These are phyloP conservation scores for Zygoascus ofunaensis DNA, from an alignment of 805 yeast genomes.

Conservation along the genomic window DNA sequence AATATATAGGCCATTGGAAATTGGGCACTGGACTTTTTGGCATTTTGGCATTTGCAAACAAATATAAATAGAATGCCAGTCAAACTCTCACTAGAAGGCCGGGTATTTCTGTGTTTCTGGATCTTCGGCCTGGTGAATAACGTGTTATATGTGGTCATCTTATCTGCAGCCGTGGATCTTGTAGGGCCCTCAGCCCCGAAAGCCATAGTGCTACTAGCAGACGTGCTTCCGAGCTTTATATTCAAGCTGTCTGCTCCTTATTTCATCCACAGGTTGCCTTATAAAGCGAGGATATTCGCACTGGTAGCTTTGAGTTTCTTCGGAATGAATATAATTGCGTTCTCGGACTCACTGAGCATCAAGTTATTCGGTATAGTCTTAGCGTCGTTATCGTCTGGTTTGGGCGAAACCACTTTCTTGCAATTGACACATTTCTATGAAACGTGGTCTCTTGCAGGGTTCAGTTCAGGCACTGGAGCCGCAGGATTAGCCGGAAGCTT, in stretches of 20 bases:
- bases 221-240: conserved; percentile 72
- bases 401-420: conserved; percentile 84
- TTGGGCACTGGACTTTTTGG: neutral
- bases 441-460: conserved; percentile 61
- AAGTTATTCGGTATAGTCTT: conserved; percentile 61
- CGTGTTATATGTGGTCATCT: conserved; percentile 80
- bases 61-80: neutral
- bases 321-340: conserved; percentile 70
- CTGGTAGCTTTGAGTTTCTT: conserved; percentile 49
- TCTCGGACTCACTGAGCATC: conserved; percentile 28
- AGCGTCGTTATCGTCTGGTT: conserved; percentile 78
- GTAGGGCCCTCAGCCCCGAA: conserved; percentile 81
- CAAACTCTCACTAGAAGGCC: conserved; percentile 3
- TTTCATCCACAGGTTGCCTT: conserved; percentile 57
- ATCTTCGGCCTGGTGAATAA: conserved; percentile 81
- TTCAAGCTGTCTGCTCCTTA: conserved; percentile 72
- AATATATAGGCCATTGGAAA: neutral
- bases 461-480: conserved; percentile 93
- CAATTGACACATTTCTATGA: conserved; percentile 75
- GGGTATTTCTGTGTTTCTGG: conserved; percentile 46
- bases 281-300: conserved; percentile 42
- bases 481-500: conserved; percentile 83
- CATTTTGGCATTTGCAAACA: no score
- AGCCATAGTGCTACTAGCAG: conserved; percentile 75
- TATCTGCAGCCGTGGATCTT: conserved; percentile 85